Base-by-base conservation (phyloP, 371 early-diverging fungal genomes). In the Rhizomucor miehei region DNA sequence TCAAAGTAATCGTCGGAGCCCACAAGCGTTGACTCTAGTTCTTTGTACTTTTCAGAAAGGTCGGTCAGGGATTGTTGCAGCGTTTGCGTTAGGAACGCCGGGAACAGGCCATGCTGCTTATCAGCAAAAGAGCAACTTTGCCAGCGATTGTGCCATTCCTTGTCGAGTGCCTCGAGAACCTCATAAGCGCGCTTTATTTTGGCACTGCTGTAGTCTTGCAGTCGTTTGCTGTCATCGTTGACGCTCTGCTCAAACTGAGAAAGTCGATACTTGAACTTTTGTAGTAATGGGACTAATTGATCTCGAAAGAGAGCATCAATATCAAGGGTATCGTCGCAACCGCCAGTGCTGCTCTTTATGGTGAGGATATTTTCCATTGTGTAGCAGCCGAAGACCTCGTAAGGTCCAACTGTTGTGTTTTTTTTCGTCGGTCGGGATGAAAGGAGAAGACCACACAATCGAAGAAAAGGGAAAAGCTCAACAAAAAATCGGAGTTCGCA, bases 281-380 rank as follows among this genome's bases (percentile, higher is more conserved):
- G 73, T 54, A 74, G 50, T 12, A 78, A 50, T 4, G 79, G 73
- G 39, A 66, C 66, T 17, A 78, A 59, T 10, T 62, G 68, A 20
- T 73, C 66, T 45, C 61, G 63, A 36, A 78, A 67, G 44, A 78
- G 68, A 14, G 66, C 67, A 38, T 78, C 79, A 10, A 78, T 54
- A 44, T 73, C 73, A 6, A 72, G 52, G 16, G 62, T 44, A 21
- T 72, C 79, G 38, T 74, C 70, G 24, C 60, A 60, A 11, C 37
- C 44, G 21, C 52, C 56, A 8, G 56, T 49, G 10, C 47, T 60
- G 36, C 56, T 59, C 51, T 60, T 69, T 34, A 77, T 67, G 8
- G 73, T 67, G 34, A 77, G 57, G 19, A 77, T 52, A 52, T 72
- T 74, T 37, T 67, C 75, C 78, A 77, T 77, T 21, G 52, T 16